Evolutionary conservation across 306 rosid genomes (phyloP).

Genomic region (Quercus agrifolia): DNA sequence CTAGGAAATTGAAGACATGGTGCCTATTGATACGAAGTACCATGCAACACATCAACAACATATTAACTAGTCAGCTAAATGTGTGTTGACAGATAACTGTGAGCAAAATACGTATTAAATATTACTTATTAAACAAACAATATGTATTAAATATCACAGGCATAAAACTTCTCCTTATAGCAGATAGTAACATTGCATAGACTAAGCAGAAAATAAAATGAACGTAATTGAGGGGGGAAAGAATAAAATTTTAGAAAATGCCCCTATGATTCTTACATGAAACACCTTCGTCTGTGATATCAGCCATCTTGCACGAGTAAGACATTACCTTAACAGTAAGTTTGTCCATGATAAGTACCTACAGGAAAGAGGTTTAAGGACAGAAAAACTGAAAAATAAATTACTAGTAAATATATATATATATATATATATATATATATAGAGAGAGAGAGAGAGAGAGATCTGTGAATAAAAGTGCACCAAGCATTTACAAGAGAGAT

Average conservation of each 20-base stretch:
- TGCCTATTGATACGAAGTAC: background rate
- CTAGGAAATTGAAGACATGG: background rate
- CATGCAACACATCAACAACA: background rate
- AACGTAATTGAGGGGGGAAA: slow-evolving; percentile 11
- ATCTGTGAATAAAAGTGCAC: background rate
- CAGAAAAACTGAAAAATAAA: slow-evolving; percentile 12
- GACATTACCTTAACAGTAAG: slow-evolving; percentile 96
- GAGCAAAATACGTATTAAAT: background rate
- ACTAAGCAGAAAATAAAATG: slow-evolving; percentile 7
- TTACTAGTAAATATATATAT: background rate
- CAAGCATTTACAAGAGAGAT: slow-evolving; percentile 1
- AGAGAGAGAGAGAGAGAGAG: too few relatives aligned
- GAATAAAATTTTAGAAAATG: background rate
- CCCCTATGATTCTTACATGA: slow-evolving; percentile 66
- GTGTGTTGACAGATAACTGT: background rate
- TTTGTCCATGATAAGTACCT: slow-evolving; percentile 98
- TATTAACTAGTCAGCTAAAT: background rate
- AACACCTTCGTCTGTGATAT: slow-evolving; percentile 93
- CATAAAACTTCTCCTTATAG: background rate
- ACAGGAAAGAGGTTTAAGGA: slow-evolving; percentile 31
- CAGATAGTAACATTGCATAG: background rate
- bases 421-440: background rate
- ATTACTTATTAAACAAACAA: background rate
- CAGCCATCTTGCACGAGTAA: slow-evolving; percentile 95
- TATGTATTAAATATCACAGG: background rate